Evolutionary conservation across 345 rosid species (phyloP), one percentile per base, ranked within the genome.

Genomic region (Draba incana): DNA sequence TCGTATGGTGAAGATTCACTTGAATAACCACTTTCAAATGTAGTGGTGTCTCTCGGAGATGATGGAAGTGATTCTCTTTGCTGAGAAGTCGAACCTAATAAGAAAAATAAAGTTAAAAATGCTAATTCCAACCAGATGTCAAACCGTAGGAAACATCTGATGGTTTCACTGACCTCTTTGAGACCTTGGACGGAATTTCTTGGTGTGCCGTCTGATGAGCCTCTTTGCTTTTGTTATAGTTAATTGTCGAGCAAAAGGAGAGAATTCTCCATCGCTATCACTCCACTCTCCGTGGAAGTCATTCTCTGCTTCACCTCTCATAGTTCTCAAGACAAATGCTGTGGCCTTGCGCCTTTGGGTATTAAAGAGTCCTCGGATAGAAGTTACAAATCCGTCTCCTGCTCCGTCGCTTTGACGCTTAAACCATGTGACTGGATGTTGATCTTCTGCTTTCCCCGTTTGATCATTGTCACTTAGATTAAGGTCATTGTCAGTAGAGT

Each of bases 371-470:
- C 98, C 98, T 81, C 83, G 79, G 42, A 94, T 75, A 49, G 97
- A 91, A 58, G 93, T 94, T 24, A 91, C 98, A 68, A 94, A 94
- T 56, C 99, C 96, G 82, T 94, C 99, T 20, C 99, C 99, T 49
- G 98, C 99, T 79, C 97, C 98, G 69, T 94, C 99, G 54, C 74
- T 78, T 62, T 85, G 86, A 35, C 97, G 96, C 80, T 89, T 94
- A 14, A 87, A 81, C 75, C 82, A 94, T 46, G 92, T 79, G 15
- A 84, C 72, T 39, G 86, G 89, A 69, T 82, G 77, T 73, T 86
- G 87, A 71, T 92, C 96, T 74, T 83, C 96, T 74, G 84, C 13
- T 72, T 81, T 85, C 79, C 83, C 93, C 4, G 75, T 51, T 64
- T 67, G 92, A 59, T 94, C 99, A 42, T 82, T 86, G 66, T 91